Conservation (phyloP, 371 early-diverging fungal species). For the Batkoa obscura region DNA sequence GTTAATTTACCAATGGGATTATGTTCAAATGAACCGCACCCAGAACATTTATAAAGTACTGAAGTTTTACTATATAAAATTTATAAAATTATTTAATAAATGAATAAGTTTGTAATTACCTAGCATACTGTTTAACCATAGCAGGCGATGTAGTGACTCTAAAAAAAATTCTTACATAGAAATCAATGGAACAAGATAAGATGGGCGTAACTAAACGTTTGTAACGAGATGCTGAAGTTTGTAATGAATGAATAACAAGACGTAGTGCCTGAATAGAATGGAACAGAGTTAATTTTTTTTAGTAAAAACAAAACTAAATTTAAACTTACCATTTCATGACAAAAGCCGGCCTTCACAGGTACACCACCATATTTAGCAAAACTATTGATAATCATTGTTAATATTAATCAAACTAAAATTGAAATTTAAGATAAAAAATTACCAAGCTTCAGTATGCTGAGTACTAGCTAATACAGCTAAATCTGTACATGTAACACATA, state of each 20-base stretch:
- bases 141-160: slow-evolving; percentile 68
- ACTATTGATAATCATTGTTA: slow-evolving; percentile 73
- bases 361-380: slow-evolving; percentile 93
- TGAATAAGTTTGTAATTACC: slow-evolving; percentile 17
- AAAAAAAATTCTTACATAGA: slow-evolving; percentile 97
- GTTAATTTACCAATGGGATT: slow-evolving; percentile 47
- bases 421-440: slow-evolving; percentile 7
- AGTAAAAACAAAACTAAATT: slow-evolving; percentile 42
- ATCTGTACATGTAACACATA: slow-evolving; percentile 99
- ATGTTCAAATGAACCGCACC: slow-evolving; percentile 51
- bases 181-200: slow-evolving; percentile 93
- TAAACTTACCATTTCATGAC: slow-evolving; percentile 42
- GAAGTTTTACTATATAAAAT: slow-evolving; percentile 30
- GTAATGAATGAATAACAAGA: slow-evolving; percentile 71
- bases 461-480: slow-evolving; percentile 88
- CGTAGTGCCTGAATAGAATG: slow-evolving; percentile 47
- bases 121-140: slow-evolving; percentile 51
- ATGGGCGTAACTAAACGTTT: slow-evolving; percentile 79
- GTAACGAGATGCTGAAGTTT: slow-evolving; percentile 76
- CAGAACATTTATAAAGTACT: slow-evolving; percentile 64
- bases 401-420: slow-evolving; percentile 53
- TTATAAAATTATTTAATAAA: not conserved
- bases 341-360: slow-evolving; percentile 61
- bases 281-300: slow-evolving; percentile 3
- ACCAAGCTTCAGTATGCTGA: slow-evolving; percentile 81